Evolutionary conservation across 2,329 filamentous ascomycete species (phyloP), one percentile per base, ranked within the genome.

Genomic region (Dothistroma septosporum): DNA sequence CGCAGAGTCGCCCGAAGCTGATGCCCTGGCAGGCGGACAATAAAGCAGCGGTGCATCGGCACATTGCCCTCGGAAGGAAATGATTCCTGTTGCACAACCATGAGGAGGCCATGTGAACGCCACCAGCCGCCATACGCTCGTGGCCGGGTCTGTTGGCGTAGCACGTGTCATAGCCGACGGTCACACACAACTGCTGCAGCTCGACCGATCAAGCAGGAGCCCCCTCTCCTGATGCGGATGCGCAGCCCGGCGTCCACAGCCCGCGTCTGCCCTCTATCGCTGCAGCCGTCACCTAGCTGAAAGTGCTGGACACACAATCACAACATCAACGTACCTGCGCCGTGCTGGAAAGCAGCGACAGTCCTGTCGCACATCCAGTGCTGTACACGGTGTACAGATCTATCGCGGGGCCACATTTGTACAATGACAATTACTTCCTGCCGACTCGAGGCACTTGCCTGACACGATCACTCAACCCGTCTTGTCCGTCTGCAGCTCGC

Each of bases 401-500:
- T 61, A 62, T 63, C 60, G 59, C 55, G 55, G 50, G 55, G 58
- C 41, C 32, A 56, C 61, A 21, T 19, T 21, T 49, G 53, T 35
- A 58, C 59, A 59, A 57, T 59, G 57, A 53, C 60, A 59, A 57
- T 61, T 61, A 35, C 31, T 46, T 56, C 35, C 32, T 53, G 28
- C 52, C 28, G 28, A 55, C 47, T 44, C 55, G 35, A 53, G 59
- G 28, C 49, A 53, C 58, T 49, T 46, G 35, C 55, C 61, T 59
- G 52, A 54, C 50, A 22, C 57, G 57, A 52, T 50, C 57, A 55
- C 54, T 66, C 59, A 66, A 24, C 19, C 48, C 10, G 55, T 61
- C 32, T 59, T 54, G 56, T 65, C 55, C 33, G 54, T 54, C 37
- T 58, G 56, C 44, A 87, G 83, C 62, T 90, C 81, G 0, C 88